phyloP scores from a whole-genome alignment of 2,329 filamentous ascomycete species.

The Chrysoporthe cubensis region DNA sequence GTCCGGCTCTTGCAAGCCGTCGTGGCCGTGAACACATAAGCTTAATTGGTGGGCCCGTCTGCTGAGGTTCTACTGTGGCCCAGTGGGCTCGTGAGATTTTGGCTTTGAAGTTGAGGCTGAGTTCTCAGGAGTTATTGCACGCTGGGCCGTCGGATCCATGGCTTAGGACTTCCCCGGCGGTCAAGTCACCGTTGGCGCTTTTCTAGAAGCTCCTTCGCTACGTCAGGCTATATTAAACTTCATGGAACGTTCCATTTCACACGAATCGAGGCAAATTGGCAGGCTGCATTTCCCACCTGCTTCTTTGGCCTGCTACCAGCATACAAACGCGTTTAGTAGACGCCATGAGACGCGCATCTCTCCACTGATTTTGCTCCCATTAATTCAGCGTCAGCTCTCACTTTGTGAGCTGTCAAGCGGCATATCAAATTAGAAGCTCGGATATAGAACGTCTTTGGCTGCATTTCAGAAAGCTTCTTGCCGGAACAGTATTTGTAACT shows the following conservation, averaged over 20 bases:
- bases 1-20: background rate
- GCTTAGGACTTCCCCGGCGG: background rate
- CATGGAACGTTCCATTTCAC: slow-evolving; percentile 6
- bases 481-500: background rate
- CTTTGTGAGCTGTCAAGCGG: background rate
- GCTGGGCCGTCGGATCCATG: background rate
- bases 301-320: background rate
- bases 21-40: slow-evolving; percentile 1
- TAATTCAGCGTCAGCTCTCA: background rate
- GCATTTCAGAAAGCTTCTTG: background rate
- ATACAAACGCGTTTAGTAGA: background rate
- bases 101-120: background rate
- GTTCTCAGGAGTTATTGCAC: background rate
- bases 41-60: slow-evolving; percentile 1
- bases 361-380: background rate
- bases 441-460: background rate
- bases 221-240: background rate
- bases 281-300: too few relatives aligned
- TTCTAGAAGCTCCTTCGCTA: background rate
- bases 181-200: background rate
- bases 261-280: background rate
- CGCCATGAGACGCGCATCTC: background rate
- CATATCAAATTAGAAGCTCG: background rate
- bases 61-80: background rate
- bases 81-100: slow-evolving; percentile 2